These are phyloP conservation scores for Camelina laxa DNA, from an alignment of 345 rosid genomes.

Conservation along the genomic window DNA sequence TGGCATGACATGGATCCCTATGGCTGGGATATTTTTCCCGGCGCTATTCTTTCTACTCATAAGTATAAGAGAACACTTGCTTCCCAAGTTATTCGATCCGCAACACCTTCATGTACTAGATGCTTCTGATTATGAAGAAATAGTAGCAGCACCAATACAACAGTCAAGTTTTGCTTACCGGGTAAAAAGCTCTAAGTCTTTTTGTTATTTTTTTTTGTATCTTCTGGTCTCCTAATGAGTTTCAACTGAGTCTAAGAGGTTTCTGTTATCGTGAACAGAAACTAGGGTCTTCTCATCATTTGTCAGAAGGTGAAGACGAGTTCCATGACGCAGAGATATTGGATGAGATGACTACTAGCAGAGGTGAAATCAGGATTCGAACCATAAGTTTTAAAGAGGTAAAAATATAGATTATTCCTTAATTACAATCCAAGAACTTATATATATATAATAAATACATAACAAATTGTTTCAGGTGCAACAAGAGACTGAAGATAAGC, in stretches of 20 bases:
- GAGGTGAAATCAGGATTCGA: slow-evolving; percentile 77
- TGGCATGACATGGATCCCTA: slow-evolving; percentile 84
- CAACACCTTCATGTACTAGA: slow-evolving; percentile 57
- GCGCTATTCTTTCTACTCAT: slow-evolving; percentile 75
- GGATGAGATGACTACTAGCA: slow-evolving; percentile 77
- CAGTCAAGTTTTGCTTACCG: slow-evolving; percentile 40
- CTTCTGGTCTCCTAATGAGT: neutral
- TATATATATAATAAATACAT: too few species aligned
- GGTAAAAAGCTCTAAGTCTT: neutral
- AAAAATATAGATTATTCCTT: neutral
- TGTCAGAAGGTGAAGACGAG: slow-evolving; percentile 49
- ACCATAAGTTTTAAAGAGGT: slow-evolving; percentile 62
- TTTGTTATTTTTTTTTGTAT: too few species aligned
- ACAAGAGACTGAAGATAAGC: slow-evolving; percentile 30
- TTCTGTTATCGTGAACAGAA: slow-evolving; percentile 27
- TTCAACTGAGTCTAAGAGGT: neutral
- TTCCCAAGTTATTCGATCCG: slow-evolving; percentile 62
- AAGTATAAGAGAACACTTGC: slow-evolving; percentile 66
- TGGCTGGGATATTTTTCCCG: slow-evolving; percentile 86
- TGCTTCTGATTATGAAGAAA: slow-evolving; percentile 70
- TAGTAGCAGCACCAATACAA: slow-evolving; percentile 45
- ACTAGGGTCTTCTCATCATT: slow-evolving; percentile 43
- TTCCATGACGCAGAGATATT: slow-evolving; percentile 64
- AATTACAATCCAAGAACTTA: neutral
- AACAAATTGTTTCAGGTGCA: slow-evolving; percentile 37